Percentiles rank a stretch among this genome's conserved stretches.
These are phyloP conservation scores for Petunia hybrid DNA, from an alignment of 305 asterid genomes.

Conservation along the genomic window DNA sequence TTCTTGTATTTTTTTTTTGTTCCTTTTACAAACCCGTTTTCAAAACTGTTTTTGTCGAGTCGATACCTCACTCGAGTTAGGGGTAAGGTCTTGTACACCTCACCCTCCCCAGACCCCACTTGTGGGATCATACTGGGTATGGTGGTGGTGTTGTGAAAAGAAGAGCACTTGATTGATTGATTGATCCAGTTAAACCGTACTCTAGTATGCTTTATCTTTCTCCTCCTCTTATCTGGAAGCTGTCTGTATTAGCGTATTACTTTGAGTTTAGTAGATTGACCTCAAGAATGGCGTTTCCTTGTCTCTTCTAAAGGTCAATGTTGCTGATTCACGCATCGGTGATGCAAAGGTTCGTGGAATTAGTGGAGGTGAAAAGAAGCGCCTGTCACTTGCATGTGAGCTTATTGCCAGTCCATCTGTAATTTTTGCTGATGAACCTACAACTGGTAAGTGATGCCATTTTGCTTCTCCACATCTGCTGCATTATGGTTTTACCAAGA, in stretches of 20 bases:
- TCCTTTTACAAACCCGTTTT: too few species aligned
- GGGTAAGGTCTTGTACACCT: too few species aligned
- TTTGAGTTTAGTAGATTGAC: not conserved
- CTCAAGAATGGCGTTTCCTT: constrained; percentile 21
- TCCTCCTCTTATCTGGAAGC: not conserved
- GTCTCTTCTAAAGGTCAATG: constrained; percentile 66
- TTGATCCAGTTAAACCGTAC: not conserved
- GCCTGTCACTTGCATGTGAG: constrained; percentile 93
- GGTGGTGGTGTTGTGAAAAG: too few species aligned
- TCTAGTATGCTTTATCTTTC: not conserved
- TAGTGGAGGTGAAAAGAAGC: constrained; percentile 99
- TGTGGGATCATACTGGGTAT: too few species aligned
- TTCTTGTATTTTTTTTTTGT: too few species aligned
- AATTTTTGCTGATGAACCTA: constrained; percentile 98
- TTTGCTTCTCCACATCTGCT: constrained; percentile 22
- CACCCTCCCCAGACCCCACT: too few species aligned
- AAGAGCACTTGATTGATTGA: not conserved
- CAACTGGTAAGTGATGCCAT: constrained; percentile 68
- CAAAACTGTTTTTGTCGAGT: too few species aligned
- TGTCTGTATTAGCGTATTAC: not conserved
- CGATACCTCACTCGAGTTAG: too few species aligned
- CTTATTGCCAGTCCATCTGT: constrained; percentile 98
- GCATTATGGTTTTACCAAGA: constrained; percentile 15
- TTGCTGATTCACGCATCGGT: constrained; percentile 97
- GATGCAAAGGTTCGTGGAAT: constrained; percentile 97